Base-by-base conservation (phyloP, 2,329 filamentous ascomycete species). In the Coniochaeta sp. region DNA sequence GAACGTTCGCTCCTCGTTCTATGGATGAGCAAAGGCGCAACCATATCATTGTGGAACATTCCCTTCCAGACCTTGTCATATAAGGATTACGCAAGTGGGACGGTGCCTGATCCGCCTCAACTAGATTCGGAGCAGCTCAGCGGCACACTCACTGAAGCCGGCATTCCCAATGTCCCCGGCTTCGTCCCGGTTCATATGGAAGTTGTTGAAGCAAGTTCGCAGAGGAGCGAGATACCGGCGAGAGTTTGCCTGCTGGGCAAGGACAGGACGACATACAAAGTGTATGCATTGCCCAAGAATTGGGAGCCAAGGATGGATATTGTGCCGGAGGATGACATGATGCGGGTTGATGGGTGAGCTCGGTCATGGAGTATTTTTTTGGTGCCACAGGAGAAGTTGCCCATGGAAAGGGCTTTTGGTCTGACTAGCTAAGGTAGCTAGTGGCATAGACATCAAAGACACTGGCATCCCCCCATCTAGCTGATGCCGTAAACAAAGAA, bases 1-100 rank as follows among this genome's bases (percentile, higher is more conserved):
- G 80, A 86, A 51, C 66, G 74, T 12, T 74, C 70, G 0, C 63
- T 91, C 1, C 72, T 90, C 50, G 58, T 88, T 1, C 74, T 91
- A 2, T 79, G 77, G 67, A 61, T 63, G 40, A 59, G 70, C 76
- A 73, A 60, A 38, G 58, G 55, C 3, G 26, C 9, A 27, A 12
- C n/a, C 18, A 8, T 31, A 24, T 7, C 32, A 9, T 27, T 49
- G 6, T 28, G 28, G 24, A 16, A 33, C 12, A 20, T 51, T n/a
- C 47, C 47, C 16, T 49, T 49, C 16, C 28, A 35, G 20, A 26
- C 33, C 52, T 38, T 47, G 42, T 26, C 48, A n/a, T 48, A 54
- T 51, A 27, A 46, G 24, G 31, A 50, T 45, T 49, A 53, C 6
- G 47, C 42, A 46, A 13, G 27, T 28, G 28, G 27, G 13, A 14